Evolutionary conservation across 2,329 filamentous ascomycete genomes (phyloP).

Genomic region (Hypoxylon sp.): DNA sequence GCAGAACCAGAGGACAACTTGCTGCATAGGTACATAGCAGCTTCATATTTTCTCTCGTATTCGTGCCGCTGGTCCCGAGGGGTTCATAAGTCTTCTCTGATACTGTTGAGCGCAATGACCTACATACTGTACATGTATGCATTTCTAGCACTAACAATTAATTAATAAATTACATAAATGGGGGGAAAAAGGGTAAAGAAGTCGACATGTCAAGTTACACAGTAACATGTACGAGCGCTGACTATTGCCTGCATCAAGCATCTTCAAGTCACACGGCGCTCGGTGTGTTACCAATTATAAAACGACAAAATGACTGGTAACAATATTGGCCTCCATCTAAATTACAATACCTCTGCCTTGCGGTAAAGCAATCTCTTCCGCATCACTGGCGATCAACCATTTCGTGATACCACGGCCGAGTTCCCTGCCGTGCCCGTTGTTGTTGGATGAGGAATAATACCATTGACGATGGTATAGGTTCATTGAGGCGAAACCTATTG

Average conservation of each 20-base stretch:
- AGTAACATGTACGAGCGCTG: slow-evolving; percentile 13
- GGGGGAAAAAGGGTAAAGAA: slow-evolving; percentile 6
- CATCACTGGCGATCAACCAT: slow-evolving; percentile 20
- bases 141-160: too few species aligned
- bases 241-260: slow-evolving; percentile 21
- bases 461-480: slow-evolving; percentile 6
- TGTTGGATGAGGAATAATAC: neutral
- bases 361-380: slow-evolving; percentile 26
- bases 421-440: slow-evolving; percentile 9
- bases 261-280: slow-evolving; percentile 22
- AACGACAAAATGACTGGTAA: slow-evolving; percentile 10
- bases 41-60: slow-evolving; percentile 21
- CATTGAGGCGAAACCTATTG: slow-evolving; percentile 27
- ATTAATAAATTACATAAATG: too few species aligned
- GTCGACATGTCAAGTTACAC: slow-evolving; percentile 33
- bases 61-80: slow-evolving; percentile 3
- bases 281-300: slow-evolving; percentile 19
- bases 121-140: too few species aligned
- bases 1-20: slow-evolving; percentile 6
- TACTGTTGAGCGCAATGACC: too few species aligned
- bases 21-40: slow-evolving; percentile 14
- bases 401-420: slow-evolving; percentile 8
- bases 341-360: slow-evolving; percentile 26
- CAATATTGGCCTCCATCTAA: slow-evolving; percentile 10
- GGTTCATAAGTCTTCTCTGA: too few species aligned